Base-by-base conservation (phyloP, 2,329 filamentous ascomycete species). In the Zelopaecilomyces penicillatus region DNA sequence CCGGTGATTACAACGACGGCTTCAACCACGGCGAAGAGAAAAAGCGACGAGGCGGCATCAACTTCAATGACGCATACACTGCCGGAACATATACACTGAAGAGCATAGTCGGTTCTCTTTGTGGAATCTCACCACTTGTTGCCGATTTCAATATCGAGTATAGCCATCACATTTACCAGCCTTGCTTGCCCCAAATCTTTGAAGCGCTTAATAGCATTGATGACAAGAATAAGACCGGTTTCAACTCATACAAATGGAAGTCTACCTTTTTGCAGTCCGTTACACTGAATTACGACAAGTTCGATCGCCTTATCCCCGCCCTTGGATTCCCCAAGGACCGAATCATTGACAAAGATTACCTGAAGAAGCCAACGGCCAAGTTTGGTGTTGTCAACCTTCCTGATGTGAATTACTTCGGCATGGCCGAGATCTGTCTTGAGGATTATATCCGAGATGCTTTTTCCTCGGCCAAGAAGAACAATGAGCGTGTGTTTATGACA, bases 81-180 rank as follows among this genome's bases (percentile, higher is more conserved):
- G 59, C 66, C 0, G 62, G 62, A 9, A 70, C 65, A 0, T 68
- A 69, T 32, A 70, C 68, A 0, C 54, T 68, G 32, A 71, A 71
- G 52, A 69, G 66, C 43, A 39, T 71, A 33, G 57, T 61, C 0
- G 66, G 60, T 3, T 64, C 62, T 4, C 47, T 69, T 9, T 71
- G 69, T 39, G 68, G 69, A 5, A 52, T 70, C 8, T 61, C 57
- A 1, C 67, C 68, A 1, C 47, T 71, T 6, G 59, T 66, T 2
- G 63, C 59, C 2, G 67, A 71, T 38, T 66, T 65, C 44, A 69
- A 68, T 36, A 56, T 59, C n/a, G 69, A 71, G 43, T 62, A 62
- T 38, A 52, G 62, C n/a, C 55, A 66, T 10, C 64, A 70, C 37
- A 57, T 69, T 30, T 71, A 71, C 50, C 68, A 71, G 37, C 69